phyloP scores from a whole-genome alignment of 2,329 filamentous ascomycete genomes.

The Nigrospora sphaerica region DNA sequence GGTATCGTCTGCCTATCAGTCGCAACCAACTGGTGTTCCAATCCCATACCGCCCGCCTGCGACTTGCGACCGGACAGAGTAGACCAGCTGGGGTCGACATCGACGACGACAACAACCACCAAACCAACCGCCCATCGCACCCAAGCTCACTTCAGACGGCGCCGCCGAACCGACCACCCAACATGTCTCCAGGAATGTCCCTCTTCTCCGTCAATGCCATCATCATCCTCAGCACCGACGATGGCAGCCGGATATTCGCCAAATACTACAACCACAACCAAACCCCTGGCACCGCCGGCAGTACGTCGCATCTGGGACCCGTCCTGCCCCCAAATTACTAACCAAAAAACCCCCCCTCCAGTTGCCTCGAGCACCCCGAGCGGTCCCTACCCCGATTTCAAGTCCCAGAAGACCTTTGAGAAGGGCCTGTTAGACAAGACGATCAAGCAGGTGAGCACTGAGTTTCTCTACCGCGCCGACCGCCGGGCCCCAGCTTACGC shows the following conservation, averaged over 20 bases:
- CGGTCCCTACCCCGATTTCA: conserved; percentile 80
- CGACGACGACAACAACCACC: too few relatives aligned
- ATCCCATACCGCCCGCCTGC: too few relatives aligned
- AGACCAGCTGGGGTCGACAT: too few relatives aligned
- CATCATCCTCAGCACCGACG: conserved; percentile 74
- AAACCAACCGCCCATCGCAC: too few relatives aligned
- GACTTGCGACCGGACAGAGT: too few relatives aligned
- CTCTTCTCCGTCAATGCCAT: conserved; percentile 72
- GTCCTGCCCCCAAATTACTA: conserved; percentile 3
- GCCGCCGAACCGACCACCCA: conserved; percentile 3
- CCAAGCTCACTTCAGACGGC: background rate
- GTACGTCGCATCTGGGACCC: conserved; percentile 5
- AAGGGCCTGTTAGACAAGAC: conserved; percentile 95
- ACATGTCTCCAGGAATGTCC: conserved; percentile 68
- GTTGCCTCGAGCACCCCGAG: conserved; percentile 41
- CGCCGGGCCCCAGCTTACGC: background rate
- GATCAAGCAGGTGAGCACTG: conserved; percentile 59
- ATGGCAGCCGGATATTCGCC: conserved; percentile 83
- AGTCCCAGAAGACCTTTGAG: conserved; percentile 94
- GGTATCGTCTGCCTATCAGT: too few relatives aligned
- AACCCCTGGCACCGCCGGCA: conserved; percentile 19
- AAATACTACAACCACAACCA: conserved; percentile 56
- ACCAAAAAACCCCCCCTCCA: background rate
- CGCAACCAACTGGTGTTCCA: too few relatives aligned
- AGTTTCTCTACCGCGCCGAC: background rate